Percentiles rank a stretch among this genome's conserved stretches.
Evolutionary conservation across 306 rosid genomes (phyloP).

Genomic region (Quercus variabilis): DNA sequence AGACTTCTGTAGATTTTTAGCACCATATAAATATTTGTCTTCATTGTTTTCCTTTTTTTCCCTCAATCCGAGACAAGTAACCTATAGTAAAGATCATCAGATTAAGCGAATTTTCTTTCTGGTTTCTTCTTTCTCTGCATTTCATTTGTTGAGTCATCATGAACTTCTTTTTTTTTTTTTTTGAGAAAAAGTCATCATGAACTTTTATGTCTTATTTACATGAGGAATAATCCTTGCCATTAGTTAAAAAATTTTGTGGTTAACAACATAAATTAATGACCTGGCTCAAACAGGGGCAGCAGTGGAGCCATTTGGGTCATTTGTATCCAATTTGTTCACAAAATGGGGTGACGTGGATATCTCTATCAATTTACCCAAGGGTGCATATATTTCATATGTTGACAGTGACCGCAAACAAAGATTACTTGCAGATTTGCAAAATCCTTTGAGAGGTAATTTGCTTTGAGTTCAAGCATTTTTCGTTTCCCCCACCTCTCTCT

Average conservation of each 20-base stretch:
- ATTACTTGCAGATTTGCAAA: slow-evolving; percentile 43
- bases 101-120: slow-evolving; percentile 8
- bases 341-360: slow-evolving; percentile 90
- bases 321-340: slow-evolving; percentile 72
- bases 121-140: not conserved
- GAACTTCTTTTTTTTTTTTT: not conserved
- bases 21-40: not conserved
- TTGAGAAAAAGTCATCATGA: not conserved
- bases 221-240: slow-evolving; percentile 3
- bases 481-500: not conserved
- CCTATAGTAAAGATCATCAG: slow-evolving; percentile 7
- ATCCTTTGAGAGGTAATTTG: slow-evolving; percentile 59
- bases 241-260: slow-evolving; percentile 2
- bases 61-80: not conserved
- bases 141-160: not conserved
- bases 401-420: slow-evolving; percentile 57
- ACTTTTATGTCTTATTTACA: slow-evolving; percentile 1
- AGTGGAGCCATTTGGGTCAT: slow-evolving; percentile 89
- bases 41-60: not conserved
- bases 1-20: slow-evolving; percentile 5
- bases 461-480: slow-evolving; percentile 18
- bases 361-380: slow-evolving; percentile 57
- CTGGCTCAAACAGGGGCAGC: slow-evolving; percentile 70
- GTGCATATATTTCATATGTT: slow-evolving; percentile 49
- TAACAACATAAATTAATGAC: slow-evolving; percentile 7